Evolutionary conservation across 352 stramenopile genomes (phyloP).

Genomic region (Pythium phragmiticola): DNA sequence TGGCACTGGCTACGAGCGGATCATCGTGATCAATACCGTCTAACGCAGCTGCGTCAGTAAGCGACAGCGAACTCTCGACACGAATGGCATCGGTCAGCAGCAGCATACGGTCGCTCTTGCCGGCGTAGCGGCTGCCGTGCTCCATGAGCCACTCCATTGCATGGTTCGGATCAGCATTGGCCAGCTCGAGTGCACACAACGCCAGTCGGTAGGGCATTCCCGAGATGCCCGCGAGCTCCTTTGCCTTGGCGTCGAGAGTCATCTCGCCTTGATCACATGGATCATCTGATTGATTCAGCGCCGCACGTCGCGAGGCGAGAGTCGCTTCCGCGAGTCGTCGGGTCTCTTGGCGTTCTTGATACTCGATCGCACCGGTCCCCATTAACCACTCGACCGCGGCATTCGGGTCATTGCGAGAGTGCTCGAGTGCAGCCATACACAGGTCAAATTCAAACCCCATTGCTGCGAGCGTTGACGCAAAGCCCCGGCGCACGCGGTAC

Average conservation of each 20-base stretch:
- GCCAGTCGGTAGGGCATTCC: slow-evolving; percentile 68
- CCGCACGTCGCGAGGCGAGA: slow-evolving; percentile 30
- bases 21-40: slow-evolving; percentile 81
- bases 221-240: slow-evolving; percentile 74
- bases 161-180: slow-evolving; percentile 76
- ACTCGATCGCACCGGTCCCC: slow-evolving; percentile 63
- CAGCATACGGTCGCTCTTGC: slow-evolving; percentile 48
- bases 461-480: slow-evolving; percentile 76
- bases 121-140: slow-evolving; percentile 57
- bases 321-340: slow-evolving; percentile 50
- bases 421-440: slow-evolving; percentile 80
- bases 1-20: slow-evolving; percentile 42
- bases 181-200: slow-evolving; percentile 70
- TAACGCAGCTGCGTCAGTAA: slow-evolving; percentile 64
- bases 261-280: slow-evolving; percentile 14
- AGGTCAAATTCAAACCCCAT: slow-evolving; percentile 90
- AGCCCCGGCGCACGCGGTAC: slow-evolving; percentile 66
- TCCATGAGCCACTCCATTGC: slow-evolving; percentile 90
- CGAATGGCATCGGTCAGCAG: slow-evolving; percentile 51
- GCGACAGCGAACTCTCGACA: slow-evolving; percentile 38
- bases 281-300: slow-evolving; percentile 5
- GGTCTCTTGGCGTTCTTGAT: slow-evolving; percentile 69
- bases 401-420: slow-evolving; percentile 82
- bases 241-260: slow-evolving; percentile 58
- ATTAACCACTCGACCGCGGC: slow-evolving; percentile 86